Conservation (phyloP, 2,329 filamentous ascomycete species). For the Dothideomycetes sp. region DNA sequence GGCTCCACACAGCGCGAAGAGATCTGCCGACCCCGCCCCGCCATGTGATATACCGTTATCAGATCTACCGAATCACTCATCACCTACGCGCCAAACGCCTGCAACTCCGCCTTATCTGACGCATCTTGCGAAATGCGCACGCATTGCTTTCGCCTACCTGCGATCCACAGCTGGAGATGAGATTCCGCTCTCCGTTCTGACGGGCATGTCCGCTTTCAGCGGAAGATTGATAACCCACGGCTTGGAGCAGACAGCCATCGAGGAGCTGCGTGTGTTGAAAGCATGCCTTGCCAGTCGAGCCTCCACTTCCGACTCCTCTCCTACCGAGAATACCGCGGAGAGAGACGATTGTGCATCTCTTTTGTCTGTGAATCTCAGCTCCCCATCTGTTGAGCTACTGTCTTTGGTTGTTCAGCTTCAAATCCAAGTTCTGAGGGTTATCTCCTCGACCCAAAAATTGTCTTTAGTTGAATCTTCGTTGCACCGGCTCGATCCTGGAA, state of each 20-base stretch:
- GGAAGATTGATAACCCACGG: constrained; percentile 55
- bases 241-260: constrained; percentile 56
- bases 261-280: constrained; percentile 55
- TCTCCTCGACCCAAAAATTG: too few relatives aligned
- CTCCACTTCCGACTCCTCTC: too few relatives aligned
- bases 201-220: constrained; percentile 58
- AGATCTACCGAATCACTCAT: background rate
- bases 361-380: too few relatives aligned
- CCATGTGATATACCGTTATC: background rate
- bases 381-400: too few relatives aligned
- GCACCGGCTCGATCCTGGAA: constrained; percentile 42
- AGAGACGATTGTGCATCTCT: too few relatives aligned
- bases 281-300: too few relatives aligned
- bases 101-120: background rate
- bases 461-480: constrained; percentile 48
- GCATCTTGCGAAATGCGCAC: constrained; percentile 51
- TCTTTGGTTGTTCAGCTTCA: too few relatives aligned
- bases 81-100: background rate
- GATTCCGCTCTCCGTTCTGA: constrained; percentile 59
- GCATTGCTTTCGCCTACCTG: constrained; percentile 55
- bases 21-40: too few relatives aligned
- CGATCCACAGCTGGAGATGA: constrained; percentile 30
- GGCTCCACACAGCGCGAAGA: too few relatives aligned
- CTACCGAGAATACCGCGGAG: too few relatives aligned
- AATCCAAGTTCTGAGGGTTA: too few relatives aligned